phyloP scores from a whole-genome alignment of 78 protist genomes.

The Monocercomonoides exilis region DNA sequence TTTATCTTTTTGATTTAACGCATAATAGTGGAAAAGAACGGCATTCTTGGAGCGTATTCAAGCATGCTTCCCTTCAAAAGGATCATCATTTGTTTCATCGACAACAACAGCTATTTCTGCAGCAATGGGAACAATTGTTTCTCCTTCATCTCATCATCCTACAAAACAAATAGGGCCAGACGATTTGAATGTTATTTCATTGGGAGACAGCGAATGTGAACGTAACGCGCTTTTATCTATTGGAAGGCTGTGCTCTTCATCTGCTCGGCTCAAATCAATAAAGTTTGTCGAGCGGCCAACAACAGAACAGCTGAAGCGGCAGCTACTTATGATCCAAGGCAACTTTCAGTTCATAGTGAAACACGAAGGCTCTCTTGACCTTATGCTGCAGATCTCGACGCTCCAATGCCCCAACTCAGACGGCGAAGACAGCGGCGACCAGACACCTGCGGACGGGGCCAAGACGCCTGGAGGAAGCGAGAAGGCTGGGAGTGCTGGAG shows the following conservation, averaged over 20 bases:
- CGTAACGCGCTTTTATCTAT: not conserved
- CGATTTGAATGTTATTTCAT: not conserved
- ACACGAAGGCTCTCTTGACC: not conserved
- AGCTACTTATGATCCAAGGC: not conserved
- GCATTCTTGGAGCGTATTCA: not conserved
- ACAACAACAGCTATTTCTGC: not conserved
- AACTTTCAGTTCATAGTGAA: slow-evolving; percentile 11
- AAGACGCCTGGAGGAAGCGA: too few species aligned
- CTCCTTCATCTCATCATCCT: too few species aligned
- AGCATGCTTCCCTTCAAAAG: not conserved
- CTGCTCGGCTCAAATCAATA: not conserved
- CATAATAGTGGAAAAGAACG: not conserved
- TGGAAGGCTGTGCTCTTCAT: not conserved
- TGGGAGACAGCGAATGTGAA: slow-evolving; percentile 10
- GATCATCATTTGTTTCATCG: not conserved
- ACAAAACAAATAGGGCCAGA: not conserved
- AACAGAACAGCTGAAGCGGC: not conserved
- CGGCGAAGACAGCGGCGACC: too few species aligned
- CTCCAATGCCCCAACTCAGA: too few species aligned
- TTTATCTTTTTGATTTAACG: not conserved
- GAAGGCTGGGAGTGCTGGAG: too few species aligned
- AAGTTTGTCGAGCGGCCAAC: slow-evolving; percentile 11
- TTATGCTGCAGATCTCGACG: not conserved
- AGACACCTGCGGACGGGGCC: too few species aligned
- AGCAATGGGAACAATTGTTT: too few species aligned